phyloP scores from a whole-genome alignment of 371 early-diverging fungal genomes.

The Circinella umbellata region DNA sequence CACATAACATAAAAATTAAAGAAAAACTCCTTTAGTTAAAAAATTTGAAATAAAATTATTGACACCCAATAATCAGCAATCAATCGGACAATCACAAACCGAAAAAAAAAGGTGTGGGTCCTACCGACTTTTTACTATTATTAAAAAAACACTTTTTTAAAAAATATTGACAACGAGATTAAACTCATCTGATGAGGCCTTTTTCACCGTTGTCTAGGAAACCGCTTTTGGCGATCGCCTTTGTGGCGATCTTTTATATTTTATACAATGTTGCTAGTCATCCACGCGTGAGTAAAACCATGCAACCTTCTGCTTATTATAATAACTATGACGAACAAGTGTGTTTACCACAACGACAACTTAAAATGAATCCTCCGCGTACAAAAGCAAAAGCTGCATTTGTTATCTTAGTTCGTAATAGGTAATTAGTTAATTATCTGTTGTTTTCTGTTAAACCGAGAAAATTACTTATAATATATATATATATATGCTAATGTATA shows the following conservation, averaged over 20 bases:
- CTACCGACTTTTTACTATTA: background rate
- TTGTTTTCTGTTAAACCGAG: background rate
- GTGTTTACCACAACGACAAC: constrained; percentile 47
- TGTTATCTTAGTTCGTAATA: constrained; percentile 54
- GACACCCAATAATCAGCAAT: too few relatives aligned
- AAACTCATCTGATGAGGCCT: constrained; percentile 26
- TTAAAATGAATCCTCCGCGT: constrained; percentile 40
- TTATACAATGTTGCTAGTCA: constrained; percentile 51
- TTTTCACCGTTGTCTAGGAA: constrained; percentile 43
- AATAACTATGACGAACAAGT: constrained; percentile 49
- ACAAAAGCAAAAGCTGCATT: constrained; percentile 56
- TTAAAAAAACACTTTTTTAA: too few relatives aligned
- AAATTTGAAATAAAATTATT: too few relatives aligned
- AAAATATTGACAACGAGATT: background rate
- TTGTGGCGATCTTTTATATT: constrained; percentile 37
- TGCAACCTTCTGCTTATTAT: constrained; percentile 54
- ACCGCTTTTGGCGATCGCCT: constrained; percentile 34
- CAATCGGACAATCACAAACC: too few relatives aligned
- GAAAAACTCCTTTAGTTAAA: too few relatives aligned
- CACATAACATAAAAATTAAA: too few relatives aligned
- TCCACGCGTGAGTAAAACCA: constrained; percentile 41
- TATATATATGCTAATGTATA: too few relatives aligned
- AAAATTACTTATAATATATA: background rate
- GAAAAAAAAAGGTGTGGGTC: too few relatives aligned
- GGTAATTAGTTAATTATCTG: constrained; percentile 24